Conservation (phyloP, 2,329 filamentous ascomycete genomes). For the Ascochyta koolunga region DNA sequence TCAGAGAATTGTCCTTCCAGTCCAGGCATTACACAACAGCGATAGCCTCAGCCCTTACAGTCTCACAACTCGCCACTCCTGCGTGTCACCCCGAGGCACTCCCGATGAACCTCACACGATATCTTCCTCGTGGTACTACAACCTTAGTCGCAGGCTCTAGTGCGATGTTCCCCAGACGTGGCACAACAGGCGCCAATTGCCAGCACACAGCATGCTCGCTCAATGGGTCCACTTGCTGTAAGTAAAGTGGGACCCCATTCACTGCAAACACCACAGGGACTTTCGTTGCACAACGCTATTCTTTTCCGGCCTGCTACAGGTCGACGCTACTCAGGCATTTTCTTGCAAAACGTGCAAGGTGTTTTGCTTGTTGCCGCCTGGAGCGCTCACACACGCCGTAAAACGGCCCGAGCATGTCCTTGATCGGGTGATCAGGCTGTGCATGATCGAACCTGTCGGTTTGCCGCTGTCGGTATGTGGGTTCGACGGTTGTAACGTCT, state of each 20-base stretch:
- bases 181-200: conserved; percentile 34
- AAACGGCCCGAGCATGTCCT: neutral
- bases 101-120: conserved; percentile 29
- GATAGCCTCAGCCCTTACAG: conserved; percentile 2
- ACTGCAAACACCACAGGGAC: conserved; percentile 17
- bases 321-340: conserved; percentile 6
- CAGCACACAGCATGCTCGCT: conserved; percentile 28
- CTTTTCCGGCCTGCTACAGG: neutral
- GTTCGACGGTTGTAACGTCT: neutral
- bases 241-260: conserved; percentile 17
- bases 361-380: conserved; percentile 5
- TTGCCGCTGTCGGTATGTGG: neutral
- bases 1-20: neutral
- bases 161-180: conserved; percentile 34
- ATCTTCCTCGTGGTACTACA: conserved; percentile 17
- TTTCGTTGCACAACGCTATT: conserved; percentile 7
- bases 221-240: conserved; percentile 8
- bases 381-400: neutral
- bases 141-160: conserved; percentile 16
- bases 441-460: neutral
- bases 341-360: conserved; percentile 2
- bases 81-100: conserved; percentile 22
- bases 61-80: conserved; percentile 13
- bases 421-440: neutral
- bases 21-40: conserved; percentile 3